phyloP scores from a whole-genome alignment of 2,329 filamentous ascomycete genomes.

The Cladophialophora exuberans region DNA sequence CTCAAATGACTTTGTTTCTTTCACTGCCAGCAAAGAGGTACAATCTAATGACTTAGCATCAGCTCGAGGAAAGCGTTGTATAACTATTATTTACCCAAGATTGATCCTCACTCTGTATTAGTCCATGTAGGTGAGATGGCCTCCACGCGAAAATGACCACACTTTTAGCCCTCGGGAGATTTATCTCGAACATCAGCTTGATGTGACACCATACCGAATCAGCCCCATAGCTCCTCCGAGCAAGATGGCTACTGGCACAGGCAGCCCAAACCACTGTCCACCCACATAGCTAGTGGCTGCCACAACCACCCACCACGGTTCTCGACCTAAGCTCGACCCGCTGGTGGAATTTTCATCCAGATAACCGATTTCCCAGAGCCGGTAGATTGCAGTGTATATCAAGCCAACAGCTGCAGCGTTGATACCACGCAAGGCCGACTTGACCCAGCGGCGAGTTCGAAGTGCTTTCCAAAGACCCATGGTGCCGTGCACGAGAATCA shows the following conservation, averaged over 20 bases:
- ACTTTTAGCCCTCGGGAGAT: too few relatives aligned
- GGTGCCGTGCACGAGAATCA: conserved; percentile 36
- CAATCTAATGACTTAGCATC: too few relatives aligned
- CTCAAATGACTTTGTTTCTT: too few relatives aligned
- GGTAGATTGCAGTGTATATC: conserved; percentile 67
- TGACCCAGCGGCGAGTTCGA: conserved; percentile 53
- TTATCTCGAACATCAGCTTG: not conserved
- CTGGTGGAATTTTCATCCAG: conserved; percentile 53
- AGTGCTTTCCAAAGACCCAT: conserved; percentile 53
- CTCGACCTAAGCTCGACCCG: conserved; percentile 59
- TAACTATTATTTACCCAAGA: too few relatives aligned
- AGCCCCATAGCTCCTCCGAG: conserved; percentile 52
- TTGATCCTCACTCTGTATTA: too few relatives aligned
- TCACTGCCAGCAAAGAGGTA: too few relatives aligned
- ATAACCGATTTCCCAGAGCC: conserved; percentile 65
- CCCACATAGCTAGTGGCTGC: conserved; percentile 55
- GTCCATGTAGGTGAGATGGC: too few relatives aligned
- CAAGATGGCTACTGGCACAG: conserved; percentile 49
- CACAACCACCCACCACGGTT: conserved; percentile 68
- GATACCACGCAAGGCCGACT: conserved; percentile 55
- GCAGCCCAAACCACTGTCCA: conserved; percentile 52
- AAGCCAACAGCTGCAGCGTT: conserved; percentile 65
- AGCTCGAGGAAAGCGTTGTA: too few relatives aligned
- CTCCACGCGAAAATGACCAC: too few relatives aligned
- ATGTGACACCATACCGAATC: conserved; percentile 48